Percentiles rank a stretch among this genome's conserved stretches.
Evolutionary conservation across 805 yeast species (phyloP).

Genomic region (Candida schatavii): DNA sequence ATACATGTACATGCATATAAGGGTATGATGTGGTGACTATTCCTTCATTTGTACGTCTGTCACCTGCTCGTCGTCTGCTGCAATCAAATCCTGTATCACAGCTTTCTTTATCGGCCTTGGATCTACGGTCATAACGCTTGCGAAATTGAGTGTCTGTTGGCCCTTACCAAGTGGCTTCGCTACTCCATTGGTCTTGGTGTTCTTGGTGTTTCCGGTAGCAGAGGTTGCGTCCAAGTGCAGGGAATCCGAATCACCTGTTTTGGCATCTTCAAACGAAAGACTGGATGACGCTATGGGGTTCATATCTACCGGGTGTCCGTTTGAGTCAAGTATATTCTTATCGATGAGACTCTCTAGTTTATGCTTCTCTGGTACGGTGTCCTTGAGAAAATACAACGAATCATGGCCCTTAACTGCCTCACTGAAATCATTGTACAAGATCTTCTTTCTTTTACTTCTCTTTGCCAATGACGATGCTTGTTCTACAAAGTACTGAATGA

Average conservation of each 20-base stretch:
- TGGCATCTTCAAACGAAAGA: slow-evolving; percentile 9
- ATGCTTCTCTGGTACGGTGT: slow-evolving; percentile 63
- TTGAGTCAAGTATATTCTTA: slow-evolving; percentile 33
- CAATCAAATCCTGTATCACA: slow-evolving; percentile 31
- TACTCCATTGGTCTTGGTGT: slow-evolving; percentile 1
- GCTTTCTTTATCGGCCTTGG: slow-evolving; percentile 26
- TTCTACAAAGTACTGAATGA: slow-evolving; percentile 66
- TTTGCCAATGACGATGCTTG: slow-evolving; percentile 67
- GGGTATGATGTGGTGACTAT: too few species aligned
- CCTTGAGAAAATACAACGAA: slow-evolving; percentile 58
- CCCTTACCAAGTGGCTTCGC: slow-evolving; percentile 30
- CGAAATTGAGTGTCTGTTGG: slow-evolving; percentile 32
- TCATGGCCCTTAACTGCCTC: slow-evolving; percentile 59
- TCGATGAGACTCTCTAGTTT: slow-evolving; percentile 48
- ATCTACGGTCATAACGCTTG: background rate
- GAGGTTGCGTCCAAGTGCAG: slow-evolving; percentile 1
- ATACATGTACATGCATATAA: too few species aligned
- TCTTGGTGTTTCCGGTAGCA: slow-evolving; percentile 8
- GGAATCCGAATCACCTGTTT: slow-evolving; percentile 3
- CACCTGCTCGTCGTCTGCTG: slow-evolving; percentile 9
- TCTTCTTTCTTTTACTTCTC: slow-evolving; percentile 62
- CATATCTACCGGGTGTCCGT: slow-evolving; percentile 8
- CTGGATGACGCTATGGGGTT: slow-evolving; percentile 5
- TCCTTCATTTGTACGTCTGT: slow-evolving; percentile 13
- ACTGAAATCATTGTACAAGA: slow-evolving; percentile 70